Base-by-base conservation (phyloP, 2,329 filamentous ascomycete genomes). In the Bipolaris bicolor region DNA sequence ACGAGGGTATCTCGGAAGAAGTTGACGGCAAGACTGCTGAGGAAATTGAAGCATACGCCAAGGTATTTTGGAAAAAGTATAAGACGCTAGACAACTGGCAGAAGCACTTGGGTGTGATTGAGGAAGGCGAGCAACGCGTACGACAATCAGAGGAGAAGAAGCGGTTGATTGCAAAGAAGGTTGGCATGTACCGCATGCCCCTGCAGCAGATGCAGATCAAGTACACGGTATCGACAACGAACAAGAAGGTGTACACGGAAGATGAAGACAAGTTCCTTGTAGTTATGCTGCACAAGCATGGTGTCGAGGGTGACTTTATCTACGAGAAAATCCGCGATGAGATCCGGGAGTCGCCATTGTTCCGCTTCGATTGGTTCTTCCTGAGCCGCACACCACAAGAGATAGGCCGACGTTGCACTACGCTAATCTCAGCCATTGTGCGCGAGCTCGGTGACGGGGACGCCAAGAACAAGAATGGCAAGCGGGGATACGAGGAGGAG, bases 351-450 rank as follows among this genome's bases (percentile, higher is more conserved):
- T 94, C 90, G 55, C 93, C 95, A 9, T 82, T 99, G 3, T 99
- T 99, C 84, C 88, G 95, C 37, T 99, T 99, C 70, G 95, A 99
- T 75, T 99, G 96, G 96, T 99, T 99, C 81, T 97, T 99, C 83
- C 84, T 99, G 39, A 96, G 91, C 76, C 87, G 95, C 44, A 99
- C 94, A 3, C 92, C 95, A 0, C 88, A 93, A 48, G 95, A 99
- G 78, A 90, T 99, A 67, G 90, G 92, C 60, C 88, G 95, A 68
- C 87, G 96, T 50, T 98, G 95, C 80, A 96, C 91, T 31, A 99
- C 96, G 1, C 84, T 99, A 50, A 86, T 99, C 62, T 96, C 94
- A 34, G 96, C 95, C 0, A 92, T 99, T 46, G 90, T 95, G 50
- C 90, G 95, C 77, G 95, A 99, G 78, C 97, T 97, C 76, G 94